Evolutionary conservation across 495 filamentous ascomycete genomes (phyloP).

Genomic region (Venustampulla echinocandica): DNA sequence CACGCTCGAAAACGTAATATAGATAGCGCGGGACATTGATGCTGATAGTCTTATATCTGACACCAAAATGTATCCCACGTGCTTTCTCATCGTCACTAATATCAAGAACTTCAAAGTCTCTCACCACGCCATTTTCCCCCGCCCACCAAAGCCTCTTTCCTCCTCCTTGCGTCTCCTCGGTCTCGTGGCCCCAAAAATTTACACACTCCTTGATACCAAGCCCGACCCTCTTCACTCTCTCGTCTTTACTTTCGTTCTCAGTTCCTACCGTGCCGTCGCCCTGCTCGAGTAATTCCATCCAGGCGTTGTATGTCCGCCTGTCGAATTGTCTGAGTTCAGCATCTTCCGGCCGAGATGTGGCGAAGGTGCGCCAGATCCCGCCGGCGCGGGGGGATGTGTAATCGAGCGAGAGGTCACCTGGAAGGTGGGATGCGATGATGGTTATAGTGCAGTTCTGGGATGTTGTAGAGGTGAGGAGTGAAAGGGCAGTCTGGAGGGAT

Average conservation of each 20-base stretch:
- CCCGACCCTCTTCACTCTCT: slow-evolving; percentile 3
- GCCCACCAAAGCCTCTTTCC: slow-evolving; percentile 17
- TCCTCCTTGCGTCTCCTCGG: slow-evolving; percentile 10
- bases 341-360: slow-evolving; percentile 3
- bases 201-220: slow-evolving; percentile 6
- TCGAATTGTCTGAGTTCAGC: slow-evolving; percentile 30
- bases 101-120: slow-evolving; percentile 10
- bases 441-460: slow-evolving; percentile 25
- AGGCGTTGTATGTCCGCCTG: slow-evolving; percentile 36
- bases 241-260: neutral
- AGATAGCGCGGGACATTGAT: slow-evolving; percentile 16
- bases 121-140: slow-evolving; percentile 4
- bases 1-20: slow-evolving; percentile 1
- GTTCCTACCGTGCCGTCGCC: neutral
- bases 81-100: slow-evolving; percentile 5
- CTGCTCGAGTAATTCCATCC: slow-evolving; percentile 27
- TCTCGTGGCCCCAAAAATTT: slow-evolving; percentile 10
- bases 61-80: slow-evolving; percentile 5
- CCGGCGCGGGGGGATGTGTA: slow-evolving; percentile 13
- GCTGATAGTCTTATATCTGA: slow-evolving; percentile 8
- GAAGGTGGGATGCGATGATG: slow-evolving; percentile 30
- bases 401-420: slow-evolving; percentile 17
- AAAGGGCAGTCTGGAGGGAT: slow-evolving; percentile 34
- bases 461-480: slow-evolving; percentile 25
- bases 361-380: slow-evolving; percentile 7